Base-by-base conservation (phyloP, 345 rosid genomes). In the Bruguiera parviflora region DNA sequence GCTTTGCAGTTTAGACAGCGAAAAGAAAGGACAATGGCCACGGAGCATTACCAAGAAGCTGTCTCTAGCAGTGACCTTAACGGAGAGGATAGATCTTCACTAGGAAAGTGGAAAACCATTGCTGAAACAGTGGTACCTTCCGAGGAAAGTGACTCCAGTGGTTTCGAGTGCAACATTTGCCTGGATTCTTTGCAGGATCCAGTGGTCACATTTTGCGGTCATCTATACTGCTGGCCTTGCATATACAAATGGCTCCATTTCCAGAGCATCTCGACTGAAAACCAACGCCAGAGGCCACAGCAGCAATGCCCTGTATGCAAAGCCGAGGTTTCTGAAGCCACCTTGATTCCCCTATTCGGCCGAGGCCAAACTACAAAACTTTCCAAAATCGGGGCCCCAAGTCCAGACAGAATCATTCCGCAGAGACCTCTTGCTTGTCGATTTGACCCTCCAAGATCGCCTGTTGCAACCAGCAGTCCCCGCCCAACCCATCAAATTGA, bases 161-260 rank as follows among this genome's bases (percentile, higher is more conserved):
- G 78, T 51, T 81, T 81, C 52, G 82, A 81, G 25, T 81, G 85
- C 76, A 69, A 70, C 74, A 94, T 94, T 53, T 92, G 99, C 79
- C 70, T 94, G 39, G 96, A 94, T 52, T 57, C 84, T 0, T 97
- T 88, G 51, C 89, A 80, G 63, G 97, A 94, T 21, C 99, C 99
- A 0, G 96, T 94, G 52, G 96, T 92, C 1, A 94, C 97, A 0
- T 88, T 86, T 64, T 94, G 97, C 1, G 99, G 99, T 66, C 99
- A 94, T 69, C 89, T 94, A 58, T 94, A 80, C 70, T 94, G 99
- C 70, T 94, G 97, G 97, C 96, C 96, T 11, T 94, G 99, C 66
- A 86, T 94, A 39, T 89, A 94, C 87, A 87, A 77, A 74, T 94
- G 98, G 98, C 92, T 91, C 69, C 71, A 88, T 79, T 78, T 75